These are phyloP conservation scores for Phytophthora constricta DNA, from an alignment of 352 stramenopile genomes.

Conservation along the genomic window DNA sequence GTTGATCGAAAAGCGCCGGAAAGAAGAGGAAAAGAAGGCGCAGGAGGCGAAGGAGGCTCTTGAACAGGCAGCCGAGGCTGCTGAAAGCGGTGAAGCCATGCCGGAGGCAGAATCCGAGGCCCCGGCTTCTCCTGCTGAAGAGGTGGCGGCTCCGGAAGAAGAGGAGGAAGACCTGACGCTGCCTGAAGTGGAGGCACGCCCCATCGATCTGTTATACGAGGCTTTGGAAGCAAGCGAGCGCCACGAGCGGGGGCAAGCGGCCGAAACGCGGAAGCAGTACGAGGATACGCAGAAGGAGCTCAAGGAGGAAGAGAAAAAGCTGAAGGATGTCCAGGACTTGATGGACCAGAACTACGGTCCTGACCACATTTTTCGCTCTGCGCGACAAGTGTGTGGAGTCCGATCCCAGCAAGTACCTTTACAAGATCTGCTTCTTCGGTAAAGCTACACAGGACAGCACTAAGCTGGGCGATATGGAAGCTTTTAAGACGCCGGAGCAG, in stretches of 20 bases:
- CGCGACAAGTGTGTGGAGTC: conserved; percentile 76
- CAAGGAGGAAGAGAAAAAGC: conserved; percentile 36
- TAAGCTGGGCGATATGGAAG: conserved; percentile 75
- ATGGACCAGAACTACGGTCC: conserved; percentile 68
- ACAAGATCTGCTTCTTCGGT: conserved; percentile 88
- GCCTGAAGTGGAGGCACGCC: conserved; percentile 62
- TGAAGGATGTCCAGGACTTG: conserved; percentile 40
- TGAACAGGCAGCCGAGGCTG: conserved; percentile 26
- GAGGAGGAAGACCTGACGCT: conserved; percentile 53
- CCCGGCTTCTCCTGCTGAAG: conserved; percentile 8
- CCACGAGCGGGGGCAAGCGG: conserved; percentile 58
- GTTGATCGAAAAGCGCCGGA: conserved; percentile 54
- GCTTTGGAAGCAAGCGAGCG: conserved; percentile 45
- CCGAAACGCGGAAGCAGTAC: conserved; percentile 50
- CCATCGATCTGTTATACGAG: conserved; percentile 67
- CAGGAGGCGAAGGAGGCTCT: conserved; percentile 38
- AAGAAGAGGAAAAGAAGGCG: conserved; percentile 36
- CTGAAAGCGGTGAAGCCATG: conserved; percentile 14
- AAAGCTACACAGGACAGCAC: conserved; percentile 82
- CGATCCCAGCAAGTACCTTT: conserved; percentile 81
- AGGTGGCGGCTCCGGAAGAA: conserved; percentile 22
- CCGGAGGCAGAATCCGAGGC: conserved; percentile 21
- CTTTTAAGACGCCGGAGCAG: conserved; percentile 21
- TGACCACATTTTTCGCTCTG: conserved; percentile 67
- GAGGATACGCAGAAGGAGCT: conserved; percentile 53